Evolutionary conservation across 148 eudicot species (phyloP).

Genomic region (Hydrangea macrophylla): DNA sequence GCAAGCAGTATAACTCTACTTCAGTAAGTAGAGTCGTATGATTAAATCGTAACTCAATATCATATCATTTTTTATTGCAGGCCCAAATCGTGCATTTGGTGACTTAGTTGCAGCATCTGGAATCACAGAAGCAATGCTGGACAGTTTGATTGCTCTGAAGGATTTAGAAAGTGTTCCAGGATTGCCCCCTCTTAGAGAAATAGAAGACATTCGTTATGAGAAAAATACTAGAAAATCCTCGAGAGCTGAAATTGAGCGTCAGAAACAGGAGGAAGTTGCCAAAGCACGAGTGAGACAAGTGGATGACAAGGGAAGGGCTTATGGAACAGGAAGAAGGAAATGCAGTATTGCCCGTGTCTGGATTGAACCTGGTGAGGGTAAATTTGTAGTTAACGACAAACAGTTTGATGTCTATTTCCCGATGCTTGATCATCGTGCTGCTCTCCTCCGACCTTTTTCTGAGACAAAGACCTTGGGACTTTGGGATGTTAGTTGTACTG

Average conservation of each 20-base stretch:
- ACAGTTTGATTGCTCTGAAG: slow-evolving; percentile 86
- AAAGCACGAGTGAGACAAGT: slow-evolving; percentile 72
- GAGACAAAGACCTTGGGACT: slow-evolving; percentile 86
- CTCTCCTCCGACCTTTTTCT: slow-evolving; percentile 89
- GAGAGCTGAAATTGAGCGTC: slow-evolving; percentile 75
- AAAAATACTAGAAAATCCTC: slow-evolving; percentile 60
- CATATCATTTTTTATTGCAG: slow-evolving; percentile 35
- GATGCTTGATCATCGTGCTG: slow-evolving; percentile 95
- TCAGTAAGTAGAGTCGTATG: not conserved
- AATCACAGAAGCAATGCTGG: slow-evolving; percentile 86
- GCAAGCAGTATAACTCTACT: not conserved
- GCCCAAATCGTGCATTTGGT: slow-evolving; percentile 90
- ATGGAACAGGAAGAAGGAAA: slow-evolving; percentile 92
- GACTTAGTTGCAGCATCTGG: slow-evolving; percentile 91
- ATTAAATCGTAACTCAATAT: not conserved
- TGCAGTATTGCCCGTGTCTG: slow-evolving; percentile 94
- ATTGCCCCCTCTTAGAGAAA: slow-evolving; percentile 71
- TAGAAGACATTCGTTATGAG: slow-evolving; percentile 72
- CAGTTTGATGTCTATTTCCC: slow-evolving; percentile 93
- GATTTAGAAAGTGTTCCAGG: slow-evolving; percentile 70
- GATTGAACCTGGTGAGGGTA: slow-evolving; percentile 92
- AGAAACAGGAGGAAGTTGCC: slow-evolving; percentile 82
- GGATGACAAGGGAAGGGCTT: slow-evolving; percentile 89
- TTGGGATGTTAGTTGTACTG: slow-evolving; percentile 88
- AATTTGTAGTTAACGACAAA: slow-evolving; percentile 69